A percentile compares a stretch with the other conserved stretches of the same genome.
phyloP scores from a whole-genome alignment of 768 basidiomycete genomes.

The Pleurotus pulmonarius region DNA sequence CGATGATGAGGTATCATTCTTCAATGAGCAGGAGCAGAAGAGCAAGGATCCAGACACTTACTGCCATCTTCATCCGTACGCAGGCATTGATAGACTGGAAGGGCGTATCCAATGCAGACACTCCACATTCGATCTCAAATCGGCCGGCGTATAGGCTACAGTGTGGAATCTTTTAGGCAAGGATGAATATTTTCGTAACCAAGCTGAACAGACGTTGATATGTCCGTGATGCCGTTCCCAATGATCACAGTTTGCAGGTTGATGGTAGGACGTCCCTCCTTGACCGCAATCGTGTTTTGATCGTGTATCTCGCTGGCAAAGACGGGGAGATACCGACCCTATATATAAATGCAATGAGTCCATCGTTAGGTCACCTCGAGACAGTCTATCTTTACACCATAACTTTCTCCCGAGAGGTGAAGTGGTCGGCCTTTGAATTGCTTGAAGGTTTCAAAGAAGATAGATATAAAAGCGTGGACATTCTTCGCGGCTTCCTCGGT shows the following conservation, averaged over 20 bases:
- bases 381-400: slow-evolving; percentile 45
- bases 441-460: slow-evolving; percentile 78
- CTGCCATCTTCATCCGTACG: slow-evolving; percentile 55
- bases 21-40: neutral
- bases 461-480: slow-evolving; percentile 68
- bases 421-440: slow-evolving; percentile 66
- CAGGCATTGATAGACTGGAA: slow-evolving; percentile 50
- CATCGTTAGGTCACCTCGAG: neutral
- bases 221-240: slow-evolving; percentile 53
- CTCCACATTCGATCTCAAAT: slow-evolving; percentile 60
- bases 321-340: slow-evolving; percentile 70
- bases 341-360: slow-evolving; percentile 11
- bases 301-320: slow-evolving; percentile 79
- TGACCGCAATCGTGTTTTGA: slow-evolving; percentile 51
- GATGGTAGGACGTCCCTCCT: slow-evolving; percentile 52
- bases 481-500: slow-evolving; percentile 81
- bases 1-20: neutral
- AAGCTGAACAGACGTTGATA: slow-evolving; percentile 39
- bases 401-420: slow-evolving; percentile 78
- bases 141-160: slow-evolving; percentile 39
- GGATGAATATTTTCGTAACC: too few species aligned
- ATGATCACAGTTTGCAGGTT: slow-evolving; percentile 71
- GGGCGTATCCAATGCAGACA: slow-evolving; percentile 49
- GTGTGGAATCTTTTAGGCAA: neutral
- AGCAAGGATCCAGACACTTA: neutral